Percentiles rank a stretch among this genome's conserved stretches.
phyloP scores from a whole-genome alignment of 371 early-diverging fungal genomes.

The Apophysomyces elegans region DNA sequence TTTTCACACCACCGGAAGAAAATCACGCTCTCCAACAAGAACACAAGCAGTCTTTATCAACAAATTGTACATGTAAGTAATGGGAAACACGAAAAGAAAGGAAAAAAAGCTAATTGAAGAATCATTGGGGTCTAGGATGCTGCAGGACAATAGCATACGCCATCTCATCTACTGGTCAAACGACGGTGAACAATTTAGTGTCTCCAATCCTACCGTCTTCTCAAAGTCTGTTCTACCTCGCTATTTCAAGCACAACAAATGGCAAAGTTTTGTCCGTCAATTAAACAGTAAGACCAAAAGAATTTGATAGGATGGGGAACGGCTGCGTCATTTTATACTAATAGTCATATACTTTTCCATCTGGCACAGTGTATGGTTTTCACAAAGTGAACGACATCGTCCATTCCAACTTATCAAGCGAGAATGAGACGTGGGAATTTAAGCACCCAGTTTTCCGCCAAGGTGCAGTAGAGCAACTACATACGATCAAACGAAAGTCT shows the following conservation, averaged over 20 bases:
- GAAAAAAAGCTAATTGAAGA: background rate
- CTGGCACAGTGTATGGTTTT: constrained; percentile 54
- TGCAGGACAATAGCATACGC: constrained; percentile 61
- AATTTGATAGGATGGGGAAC: background rate
- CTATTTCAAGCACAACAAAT: constrained; percentile 88
- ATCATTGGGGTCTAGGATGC: constrained; percentile 42
- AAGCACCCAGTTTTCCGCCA: constrained; percentile 67
- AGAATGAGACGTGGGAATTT: constrained; percentile 76
- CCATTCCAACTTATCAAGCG: constrained; percentile 58
- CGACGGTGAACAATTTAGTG: constrained; percentile 66
- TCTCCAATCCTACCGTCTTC: constrained; percentile 63
- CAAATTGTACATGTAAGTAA: constrained; percentile 66
- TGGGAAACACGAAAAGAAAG: background rate
- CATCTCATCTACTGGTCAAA: constrained; percentile 66
- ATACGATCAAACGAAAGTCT: constrained; percentile 68
- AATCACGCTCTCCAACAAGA: constrained; percentile 24
- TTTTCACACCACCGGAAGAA: background rate
- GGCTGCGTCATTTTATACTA: background rate
- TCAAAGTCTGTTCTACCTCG: constrained; percentile 66
- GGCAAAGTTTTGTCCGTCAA: constrained; percentile 86
- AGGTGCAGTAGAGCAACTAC: constrained; percentile 59
- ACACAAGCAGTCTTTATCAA: constrained; percentile 73
- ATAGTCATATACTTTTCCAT: no score
- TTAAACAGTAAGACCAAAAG: constrained; percentile 63
- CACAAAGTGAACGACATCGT: constrained; percentile 70